These are phyloP conservation scores for Apophysomyces sp. DNA, from an alignment of 371 early-diverging fungal genomes.

Conservation along the genomic window DNA sequence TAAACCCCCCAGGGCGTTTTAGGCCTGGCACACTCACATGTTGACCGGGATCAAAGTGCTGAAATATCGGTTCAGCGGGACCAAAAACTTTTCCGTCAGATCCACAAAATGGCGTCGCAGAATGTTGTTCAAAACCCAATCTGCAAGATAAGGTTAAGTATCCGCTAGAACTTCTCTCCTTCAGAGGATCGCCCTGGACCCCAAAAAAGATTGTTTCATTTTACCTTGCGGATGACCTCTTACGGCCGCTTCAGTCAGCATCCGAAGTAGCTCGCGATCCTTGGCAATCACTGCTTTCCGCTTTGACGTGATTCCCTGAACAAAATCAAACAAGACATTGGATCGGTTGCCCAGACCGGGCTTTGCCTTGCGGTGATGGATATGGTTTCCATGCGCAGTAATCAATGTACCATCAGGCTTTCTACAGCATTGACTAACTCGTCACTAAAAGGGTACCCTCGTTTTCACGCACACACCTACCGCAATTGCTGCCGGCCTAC, in stretches of 20 bases:
- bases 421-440: constrained; percentile 25
- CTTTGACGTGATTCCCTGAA: constrained; percentile 73
- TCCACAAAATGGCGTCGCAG: constrained; percentile 91
- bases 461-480: constrained; percentile 18
- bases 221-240: constrained; percentile 64
- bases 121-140: constrained; percentile 83
- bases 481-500: constrained; percentile 64
- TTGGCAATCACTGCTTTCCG: constrained; percentile 78
- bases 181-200: not conserved
- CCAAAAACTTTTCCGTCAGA: constrained; percentile 90
- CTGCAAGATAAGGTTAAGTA: constrained; percentile 15
- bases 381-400: constrained; percentile 25
- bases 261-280: constrained; percentile 73
- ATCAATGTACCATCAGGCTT: constrained; percentile 51
- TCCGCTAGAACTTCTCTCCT: not conserved
- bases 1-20: not conserved
- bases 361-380: constrained; percentile 21
- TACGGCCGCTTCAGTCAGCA: constrained; percentile 67
- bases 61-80: constrained; percentile 93
- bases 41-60: constrained; percentile 76
- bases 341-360: constrained; percentile 31
- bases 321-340: constrained; percentile 51
- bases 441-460: too few species aligned
- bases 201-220: not conserved
- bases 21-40: constrained; percentile 32